Evolutionary conservation across 1,139 yeast genomes (phyloP).

Genomic region (Diutina neorugosa): DNA sequence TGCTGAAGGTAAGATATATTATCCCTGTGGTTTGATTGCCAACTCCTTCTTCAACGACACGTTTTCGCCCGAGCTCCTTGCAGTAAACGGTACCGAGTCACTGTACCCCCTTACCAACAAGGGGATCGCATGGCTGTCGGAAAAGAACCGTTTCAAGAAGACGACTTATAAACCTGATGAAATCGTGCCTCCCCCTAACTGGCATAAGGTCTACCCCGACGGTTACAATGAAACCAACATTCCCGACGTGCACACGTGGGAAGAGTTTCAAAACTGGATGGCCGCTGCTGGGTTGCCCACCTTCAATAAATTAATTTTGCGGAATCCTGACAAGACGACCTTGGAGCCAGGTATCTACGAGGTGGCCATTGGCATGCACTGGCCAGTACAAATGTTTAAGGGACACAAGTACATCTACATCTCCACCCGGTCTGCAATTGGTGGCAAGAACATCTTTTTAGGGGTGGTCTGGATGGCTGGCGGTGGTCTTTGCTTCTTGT

Average conservation of each 20-base stretch:
- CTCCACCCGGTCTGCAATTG: constrained; percentile 77
- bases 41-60: constrained; percentile 90
- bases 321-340: constrained; percentile 53
- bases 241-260: constrained; percentile 72
- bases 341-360: constrained; percentile 61
- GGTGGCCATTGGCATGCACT: constrained; percentile 66
- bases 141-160: constrained; percentile 64
- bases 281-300: constrained; percentile 82
- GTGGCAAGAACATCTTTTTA: constrained; percentile 80
- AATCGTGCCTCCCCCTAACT: constrained; percentile 92
- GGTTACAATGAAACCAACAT: constrained; percentile 79
- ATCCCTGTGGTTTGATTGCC: constrained; percentile 95
- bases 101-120: constrained; percentile 52
- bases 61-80: constrained; percentile 37
- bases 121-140: constrained; percentile 84
- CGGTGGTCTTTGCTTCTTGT: constrained; percentile 72
- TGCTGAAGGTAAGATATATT: constrained; percentile 45
- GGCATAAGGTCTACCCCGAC: constrained; percentile 75
- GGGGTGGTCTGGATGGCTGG: constrained; percentile 87
- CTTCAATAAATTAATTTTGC: constrained; percentile 68
- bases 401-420: constrained; percentile 76
- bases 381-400: constrained; percentile 73
- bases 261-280: constrained; percentile 96
- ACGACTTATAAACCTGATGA: constrained; percentile 59
- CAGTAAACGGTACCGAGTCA: constrained; percentile 32